Percentiles rank a stretch among this genome's conserved stretches.
Conservation (phyloP, 305 asterid species). For the Plantago lanceolata region DNA sequence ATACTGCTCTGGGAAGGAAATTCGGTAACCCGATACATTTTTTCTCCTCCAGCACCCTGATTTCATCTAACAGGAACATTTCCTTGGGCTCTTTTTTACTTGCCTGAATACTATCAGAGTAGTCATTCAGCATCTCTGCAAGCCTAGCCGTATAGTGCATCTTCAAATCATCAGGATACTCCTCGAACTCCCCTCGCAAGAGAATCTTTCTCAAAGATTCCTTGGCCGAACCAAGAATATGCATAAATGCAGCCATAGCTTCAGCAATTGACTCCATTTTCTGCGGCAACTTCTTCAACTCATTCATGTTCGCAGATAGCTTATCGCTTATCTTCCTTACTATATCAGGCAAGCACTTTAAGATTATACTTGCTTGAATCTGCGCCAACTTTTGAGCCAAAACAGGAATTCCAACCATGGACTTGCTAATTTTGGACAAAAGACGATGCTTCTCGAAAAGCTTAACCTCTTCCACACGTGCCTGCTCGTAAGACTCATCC, state of each 20-base stretch:
- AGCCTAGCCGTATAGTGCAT: slow-evolving; percentile 33
- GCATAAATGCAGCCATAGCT: slow-evolving; percentile 26
- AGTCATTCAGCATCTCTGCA: slow-evolving; percentile 18
- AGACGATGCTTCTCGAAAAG: slow-evolving; percentile 21
- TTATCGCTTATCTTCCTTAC: slow-evolving; percentile 22
- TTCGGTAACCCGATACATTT: slow-evolving; percentile 7
- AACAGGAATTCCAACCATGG: slow-evolving; percentile 16
- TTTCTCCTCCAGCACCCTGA: slow-evolving; percentile 26
- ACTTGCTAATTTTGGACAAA: slow-evolving; percentile 1
- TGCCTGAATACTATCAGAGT: neutral
- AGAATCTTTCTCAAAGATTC: slow-evolving; percentile 29
- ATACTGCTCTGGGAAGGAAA: slow-evolving; percentile 13
- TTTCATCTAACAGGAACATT: slow-evolving; percentile 24
- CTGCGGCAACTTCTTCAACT: slow-evolving; percentile 13
- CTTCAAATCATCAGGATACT: slow-evolving; percentile 23
- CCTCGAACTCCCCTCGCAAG: slow-evolving; percentile 27
- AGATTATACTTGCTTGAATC: slow-evolving; percentile 23
- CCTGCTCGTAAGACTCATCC: slow-evolving; percentile 24
- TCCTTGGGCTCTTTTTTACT: slow-evolving; percentile 6
- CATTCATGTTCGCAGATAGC: slow-evolving; percentile 12
- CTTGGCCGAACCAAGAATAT: slow-evolving; percentile 13
- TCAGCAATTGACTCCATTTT: slow-evolving; percentile 22
- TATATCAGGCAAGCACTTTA: slow-evolving; percentile 14
- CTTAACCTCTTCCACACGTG: slow-evolving; percentile 6
- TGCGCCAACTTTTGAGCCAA: slow-evolving; percentile 26